These are phyloP conservation scores for Chiua virens DNA, from an alignment of 768 basidiomycete species.

Conservation along the genomic window DNA sequence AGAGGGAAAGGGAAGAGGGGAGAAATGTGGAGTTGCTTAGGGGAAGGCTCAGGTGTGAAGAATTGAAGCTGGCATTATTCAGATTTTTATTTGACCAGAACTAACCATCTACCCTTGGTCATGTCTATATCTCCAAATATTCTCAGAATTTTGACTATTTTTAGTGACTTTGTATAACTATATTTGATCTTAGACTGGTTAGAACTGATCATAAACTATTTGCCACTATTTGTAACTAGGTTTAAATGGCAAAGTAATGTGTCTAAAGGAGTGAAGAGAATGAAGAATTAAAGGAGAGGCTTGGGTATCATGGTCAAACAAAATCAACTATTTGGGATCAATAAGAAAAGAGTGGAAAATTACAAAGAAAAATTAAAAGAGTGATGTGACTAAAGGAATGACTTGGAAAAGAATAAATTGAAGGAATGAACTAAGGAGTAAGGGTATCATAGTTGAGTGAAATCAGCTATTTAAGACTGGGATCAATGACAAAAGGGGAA, in stretches of 20 bases:
- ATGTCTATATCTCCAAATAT: too few relatives aligned
- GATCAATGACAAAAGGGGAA: background rate
- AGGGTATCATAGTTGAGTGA: too few relatives aligned
- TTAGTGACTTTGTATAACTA: too few relatives aligned
- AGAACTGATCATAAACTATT: too few relatives aligned
- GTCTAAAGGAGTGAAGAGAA: background rate
- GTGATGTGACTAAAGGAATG: background rate
- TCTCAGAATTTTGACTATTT: too few relatives aligned
- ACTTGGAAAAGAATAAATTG: background rate
- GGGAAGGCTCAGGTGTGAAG: slow-evolving; percentile 6
- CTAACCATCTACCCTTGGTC: too few relatives aligned
- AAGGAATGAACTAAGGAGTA: too few relatives aligned
- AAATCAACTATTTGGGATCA: background rate
- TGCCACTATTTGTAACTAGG: too few relatives aligned
- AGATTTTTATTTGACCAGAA: background rate
- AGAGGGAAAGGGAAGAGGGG: background rate
- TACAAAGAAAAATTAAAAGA: background rate
- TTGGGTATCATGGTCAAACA: too few relatives aligned
- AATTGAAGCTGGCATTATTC: slow-evolving; percentile 4
- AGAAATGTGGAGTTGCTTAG: slow-evolving; percentile 2
- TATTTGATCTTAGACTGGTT: too few relatives aligned
- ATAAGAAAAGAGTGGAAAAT: background rate
- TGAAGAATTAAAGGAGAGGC: background rate
- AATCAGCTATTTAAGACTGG: background rate
- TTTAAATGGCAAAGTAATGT: too few relatives aligned